Conservation (phyloP, 441 rosid species). For the Dalechampia spathulata region DNA sequence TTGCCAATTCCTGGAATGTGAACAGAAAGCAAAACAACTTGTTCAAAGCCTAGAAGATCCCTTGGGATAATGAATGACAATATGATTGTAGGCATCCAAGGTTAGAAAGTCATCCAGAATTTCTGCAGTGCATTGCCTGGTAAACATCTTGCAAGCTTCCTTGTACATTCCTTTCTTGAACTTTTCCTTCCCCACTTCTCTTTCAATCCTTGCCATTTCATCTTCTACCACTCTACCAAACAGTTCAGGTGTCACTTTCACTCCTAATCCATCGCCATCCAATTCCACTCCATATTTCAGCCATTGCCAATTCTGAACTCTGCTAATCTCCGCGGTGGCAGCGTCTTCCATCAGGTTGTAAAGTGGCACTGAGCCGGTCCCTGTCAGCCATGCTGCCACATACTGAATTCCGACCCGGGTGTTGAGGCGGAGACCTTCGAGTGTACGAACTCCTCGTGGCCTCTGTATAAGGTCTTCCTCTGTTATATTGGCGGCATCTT, state of each 20-base stretch:
- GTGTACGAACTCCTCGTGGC: slow-evolving; percentile 68
- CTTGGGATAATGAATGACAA: slow-evolving; percentile 54
- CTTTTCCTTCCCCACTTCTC: slow-evolving; percentile 75
- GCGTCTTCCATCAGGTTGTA: slow-evolving; percentile 97
- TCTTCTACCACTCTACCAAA: slow-evolving; percentile 81
- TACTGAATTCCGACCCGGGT: slow-evolving; percentile 89
- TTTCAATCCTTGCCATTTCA: slow-evolving; percentile 75
- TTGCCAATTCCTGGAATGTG: background rate
- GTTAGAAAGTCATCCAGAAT: slow-evolving; percentile 80
- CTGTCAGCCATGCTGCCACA: slow-evolving; percentile 83
- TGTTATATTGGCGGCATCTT: slow-evolving; percentile 52
- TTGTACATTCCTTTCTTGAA: slow-evolving; percentile 61
- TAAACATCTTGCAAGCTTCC: slow-evolving; percentile 69
- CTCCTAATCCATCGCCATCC: slow-evolving; percentile 73
- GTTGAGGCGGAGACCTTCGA: slow-evolving; percentile 81
- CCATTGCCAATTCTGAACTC: slow-evolving; percentile 97
- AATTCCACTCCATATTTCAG: slow-evolving; percentile 65
- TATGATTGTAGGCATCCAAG: slow-evolving; percentile 56
- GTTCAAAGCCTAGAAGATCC: slow-evolving; percentile 39
- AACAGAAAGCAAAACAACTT: background rate
- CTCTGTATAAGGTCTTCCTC: slow-evolving; percentile 75
- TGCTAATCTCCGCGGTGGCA: slow-evolving; percentile 88
- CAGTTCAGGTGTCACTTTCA: slow-evolving; percentile 50
- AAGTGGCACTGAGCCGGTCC: slow-evolving; percentile 86
- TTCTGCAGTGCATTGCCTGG: slow-evolving; percentile 53